Evolutionary conservation across 768 basidiomycete genomes (phyloP), one percentile per base, ranked within the genome.

Genomic region (Boletus vinaceobasis): DNA sequence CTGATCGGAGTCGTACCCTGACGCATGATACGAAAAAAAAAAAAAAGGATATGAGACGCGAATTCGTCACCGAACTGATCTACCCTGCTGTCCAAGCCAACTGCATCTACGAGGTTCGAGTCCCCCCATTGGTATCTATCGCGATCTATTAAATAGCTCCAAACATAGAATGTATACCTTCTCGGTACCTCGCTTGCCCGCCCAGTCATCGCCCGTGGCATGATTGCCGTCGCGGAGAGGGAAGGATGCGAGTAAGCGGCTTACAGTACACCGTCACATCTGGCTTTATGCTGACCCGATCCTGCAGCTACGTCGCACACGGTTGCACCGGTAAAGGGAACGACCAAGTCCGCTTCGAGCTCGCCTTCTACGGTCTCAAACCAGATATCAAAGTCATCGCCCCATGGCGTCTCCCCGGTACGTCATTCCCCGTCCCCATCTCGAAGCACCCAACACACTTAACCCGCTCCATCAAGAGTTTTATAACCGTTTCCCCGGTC

Each of bases 241-340:
- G 93, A 98, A 72, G 87, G 88, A 47, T 99, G 97, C 91, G 92
- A 98, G 93, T 96, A 71, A 79, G 91, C 75, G 46, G 0, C 19
- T 1, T 2, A 21, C 17, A 23, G 3, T 17, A 0, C 27, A 0
- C 44, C 29, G 23, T 44, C 14, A 19, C 14, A 19, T 35, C 11
- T 15, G n/a, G 33, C n/a, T 39, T 47, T 19, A 53, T 26, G 50
- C 38, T 35, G 26, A 35, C 4, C 48, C 11, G 31, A 19, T 39
- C 21, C 26, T 35, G 14, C 45, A 96, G 94, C 72, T 99, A 82
- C 69, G 96, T 98, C 58, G 85, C 96, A 26, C 97, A 98, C 74
- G 97, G 97, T 26, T 99, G 97, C 81, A 99, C 97, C 48, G 97
- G 97, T 50, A 99, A 99, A 79, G 97, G 97, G 50, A 99, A 99